A percentile compares a stretch with the other conserved stretches of the same genome.
phyloP scores from a whole-genome alignment of 352 stramenopile species.

The Phytophthora sojae region DNA sequence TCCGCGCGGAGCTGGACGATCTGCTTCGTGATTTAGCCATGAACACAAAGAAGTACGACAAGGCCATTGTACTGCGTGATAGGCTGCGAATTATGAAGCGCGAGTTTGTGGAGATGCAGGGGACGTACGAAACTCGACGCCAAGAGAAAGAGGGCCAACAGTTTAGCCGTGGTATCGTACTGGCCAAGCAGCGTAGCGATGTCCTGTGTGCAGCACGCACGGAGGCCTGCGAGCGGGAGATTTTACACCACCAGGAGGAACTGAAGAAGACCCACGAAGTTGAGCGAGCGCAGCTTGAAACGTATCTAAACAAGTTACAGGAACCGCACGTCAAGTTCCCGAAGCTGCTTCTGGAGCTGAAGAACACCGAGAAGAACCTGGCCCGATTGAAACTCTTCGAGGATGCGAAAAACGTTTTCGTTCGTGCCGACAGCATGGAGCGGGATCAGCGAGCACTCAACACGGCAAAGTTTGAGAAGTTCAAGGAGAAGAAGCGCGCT shows the following conservation, averaged over 20 bases:
- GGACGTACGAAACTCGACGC: conserved; percentile 58
- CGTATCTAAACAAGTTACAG: conserved; percentile 60
- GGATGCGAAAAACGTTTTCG: conserved; percentile 77
- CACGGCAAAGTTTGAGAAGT: conserved; percentile 57
- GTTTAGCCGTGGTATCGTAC: conserved; percentile 51
- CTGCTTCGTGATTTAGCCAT: conserved; percentile 59
- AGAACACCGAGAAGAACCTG: conserved; percentile 77
- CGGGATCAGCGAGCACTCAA: conserved; percentile 58
- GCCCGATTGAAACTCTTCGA: conserved; percentile 70
- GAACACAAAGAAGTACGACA: conserved; percentile 78
- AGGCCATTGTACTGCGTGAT: conserved; percentile 71
- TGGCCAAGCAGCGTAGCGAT: conserved; percentile 52
- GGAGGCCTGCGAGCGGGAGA: conserved; percentile 47
- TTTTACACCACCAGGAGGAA: conserved; percentile 55
- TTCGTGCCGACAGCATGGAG: conserved; percentile 66
- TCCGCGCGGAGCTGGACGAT: conserved; percentile 65
- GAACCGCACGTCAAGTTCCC: conserved; percentile 78
- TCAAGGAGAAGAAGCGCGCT: conserved; percentile 65
- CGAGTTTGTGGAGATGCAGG: conserved; percentile 76
- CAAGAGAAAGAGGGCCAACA: conserved; percentile 61
- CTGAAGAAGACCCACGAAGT: conserved; percentile 69
- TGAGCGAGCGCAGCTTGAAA: conserved; percentile 68
- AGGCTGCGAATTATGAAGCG: conserved; percentile 65
- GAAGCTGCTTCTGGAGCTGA: conserved; percentile 72
- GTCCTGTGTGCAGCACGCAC: conserved; percentile 39